Base-by-base conservation (phyloP, 225 moss, liverwort and hornwort species). In the Straminergon stramineum region DNA sequence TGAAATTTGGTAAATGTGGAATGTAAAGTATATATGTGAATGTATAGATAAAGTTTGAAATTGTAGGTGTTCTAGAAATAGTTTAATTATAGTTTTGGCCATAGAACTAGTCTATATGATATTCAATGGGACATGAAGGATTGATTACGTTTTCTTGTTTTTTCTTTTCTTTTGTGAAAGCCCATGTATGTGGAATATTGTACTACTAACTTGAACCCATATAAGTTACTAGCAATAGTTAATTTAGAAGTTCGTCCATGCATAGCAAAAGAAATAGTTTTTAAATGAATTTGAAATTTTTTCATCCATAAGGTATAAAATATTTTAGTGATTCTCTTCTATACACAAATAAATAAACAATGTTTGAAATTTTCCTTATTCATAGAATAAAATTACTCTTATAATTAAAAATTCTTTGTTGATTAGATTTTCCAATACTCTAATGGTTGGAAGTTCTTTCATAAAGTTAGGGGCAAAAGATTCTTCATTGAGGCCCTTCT, bases 201-300 rank as follows among this genome's bases (percentile, higher is more conserved):
- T 13, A n/a, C 21, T 37, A 6, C n/a, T n/a, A n/a, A n/a, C 20
- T n/a, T n/a, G 12, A 68, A 68, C 0, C 37, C 7, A n/a, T 12
- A 12, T 6, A 0, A n/a, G 1, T 6, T 0, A 68, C 6, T 68
- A 21, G 68, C 1, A 68, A 0, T 37, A 68, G 5, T 37, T 37
- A 12, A 21, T 37, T 21, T 12, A 37, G 19, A 68, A 68, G 10
- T 3, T 68, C n/a, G 37, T 0, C 4, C 4, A 4, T 22, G 4
- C 4, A n/a, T 69, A 22, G n/a, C n/a, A 69, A 69, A 69, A 69
- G 69, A 69, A 68, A 69, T 22, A 7, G 22, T 0, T 69, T 4
- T n/a, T n/a, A 22, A 12, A 68, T 45, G 45, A 45, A 45, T 12
- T 68, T 68, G 19, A 67, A 67, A 67, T 0, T 3, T 20, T 11